These are phyloP conservation scores for Peniophora sp. DNA, from an alignment of 1,284 basidiomycete genomes.

Conservation along the genomic window DNA sequence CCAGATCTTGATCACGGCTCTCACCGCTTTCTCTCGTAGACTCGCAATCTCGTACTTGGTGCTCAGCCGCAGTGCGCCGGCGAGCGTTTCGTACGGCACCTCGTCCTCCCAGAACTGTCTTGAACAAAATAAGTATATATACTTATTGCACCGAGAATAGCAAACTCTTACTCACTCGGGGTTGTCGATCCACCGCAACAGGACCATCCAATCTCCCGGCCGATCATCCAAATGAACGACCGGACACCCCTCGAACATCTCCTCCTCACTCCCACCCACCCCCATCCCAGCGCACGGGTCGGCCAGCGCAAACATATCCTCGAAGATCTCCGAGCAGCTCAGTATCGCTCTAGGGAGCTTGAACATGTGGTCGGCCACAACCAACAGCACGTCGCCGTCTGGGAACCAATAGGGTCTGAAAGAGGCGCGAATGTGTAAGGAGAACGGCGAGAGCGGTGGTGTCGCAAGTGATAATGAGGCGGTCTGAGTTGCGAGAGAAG, in stretches of 20 bases:
- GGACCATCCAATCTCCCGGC: conserved; percentile 8
- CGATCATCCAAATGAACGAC: conserved; percentile 6
- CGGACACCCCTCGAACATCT: conserved; percentile 4
- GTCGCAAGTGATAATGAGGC: not conserved
- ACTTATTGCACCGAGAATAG: not conserved
- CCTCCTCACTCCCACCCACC: not conserved
- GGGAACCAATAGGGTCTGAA: conserved; percentile 9
- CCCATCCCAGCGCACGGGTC: no score
- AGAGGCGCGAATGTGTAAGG: conserved; percentile 3
- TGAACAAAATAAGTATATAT: not conserved
- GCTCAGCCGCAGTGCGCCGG: conserved; percentile 4
- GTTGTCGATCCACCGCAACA: conserved; percentile 7
- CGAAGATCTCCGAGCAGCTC: conserved; percentile 6
- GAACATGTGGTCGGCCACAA: conserved; percentile 9
- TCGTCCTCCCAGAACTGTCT: conserved; percentile 7
- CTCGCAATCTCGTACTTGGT: conserved; percentile 8
- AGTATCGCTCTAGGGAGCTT: conserved; percentile 3
- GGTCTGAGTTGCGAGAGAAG: not conserved
- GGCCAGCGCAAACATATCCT: conserved; percentile 8
- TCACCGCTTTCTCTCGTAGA: conserved; percentile 1
- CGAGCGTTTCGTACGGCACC: conserved; percentile 5
- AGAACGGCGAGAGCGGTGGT: not conserved
- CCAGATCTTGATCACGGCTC: conserved; percentile 5
- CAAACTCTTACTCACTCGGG: conserved; percentile 1
- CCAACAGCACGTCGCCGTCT: conserved; percentile 7